These are phyloP conservation scores for Aspergillus hancockii DNA, from an alignment of 495 filamentous ascomycete genomes.

Conservation along the genomic window DNA sequence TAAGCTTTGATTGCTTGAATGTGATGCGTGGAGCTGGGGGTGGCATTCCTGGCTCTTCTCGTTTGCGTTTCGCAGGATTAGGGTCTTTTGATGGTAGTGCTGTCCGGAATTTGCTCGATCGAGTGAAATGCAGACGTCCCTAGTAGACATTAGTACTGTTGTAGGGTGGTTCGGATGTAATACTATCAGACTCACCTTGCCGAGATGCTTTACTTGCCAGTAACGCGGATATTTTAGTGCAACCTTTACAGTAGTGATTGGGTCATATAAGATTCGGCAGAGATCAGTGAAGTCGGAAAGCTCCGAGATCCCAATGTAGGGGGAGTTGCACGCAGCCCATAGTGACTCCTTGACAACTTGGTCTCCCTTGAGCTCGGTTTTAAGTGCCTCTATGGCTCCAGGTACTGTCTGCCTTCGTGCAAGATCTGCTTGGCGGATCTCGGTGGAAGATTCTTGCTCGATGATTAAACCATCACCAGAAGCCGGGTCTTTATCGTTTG, in stretches of 20 bases:
- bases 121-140: constrained; percentile 44
- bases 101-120: constrained; percentile 34
- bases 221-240: constrained; percentile 68
- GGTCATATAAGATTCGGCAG: constrained; percentile 70
- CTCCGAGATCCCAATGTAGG: constrained; percentile 65
- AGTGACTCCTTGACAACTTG: constrained; percentile 64
- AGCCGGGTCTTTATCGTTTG: constrained; percentile 24
- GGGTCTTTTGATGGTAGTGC: constrained; percentile 37
- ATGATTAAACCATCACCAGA: constrained; percentile 70
- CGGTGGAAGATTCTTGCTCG: constrained; percentile 70
- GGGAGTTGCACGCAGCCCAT: constrained; percentile 76
- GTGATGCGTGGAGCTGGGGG: constrained; percentile 45
- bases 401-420: constrained; percentile 74
- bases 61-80: constrained; percentile 40
- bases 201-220: constrained; percentile 66
- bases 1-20: constrained; percentile 46
- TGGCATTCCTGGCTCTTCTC: constrained; percentile 42
- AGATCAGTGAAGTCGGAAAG: constrained; percentile 76
- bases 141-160: constrained; percentile 16
- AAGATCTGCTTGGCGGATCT: constrained; percentile 66
- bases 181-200: constrained; percentile 46
- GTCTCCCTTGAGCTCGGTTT: constrained; percentile 65
- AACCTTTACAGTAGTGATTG: constrained; percentile 61
- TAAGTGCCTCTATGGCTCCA: constrained; percentile 74
- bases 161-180: not conserved